Conservation (phyloP, 768 basidiomycete genomes). For the Ramaria rubella region DNA sequence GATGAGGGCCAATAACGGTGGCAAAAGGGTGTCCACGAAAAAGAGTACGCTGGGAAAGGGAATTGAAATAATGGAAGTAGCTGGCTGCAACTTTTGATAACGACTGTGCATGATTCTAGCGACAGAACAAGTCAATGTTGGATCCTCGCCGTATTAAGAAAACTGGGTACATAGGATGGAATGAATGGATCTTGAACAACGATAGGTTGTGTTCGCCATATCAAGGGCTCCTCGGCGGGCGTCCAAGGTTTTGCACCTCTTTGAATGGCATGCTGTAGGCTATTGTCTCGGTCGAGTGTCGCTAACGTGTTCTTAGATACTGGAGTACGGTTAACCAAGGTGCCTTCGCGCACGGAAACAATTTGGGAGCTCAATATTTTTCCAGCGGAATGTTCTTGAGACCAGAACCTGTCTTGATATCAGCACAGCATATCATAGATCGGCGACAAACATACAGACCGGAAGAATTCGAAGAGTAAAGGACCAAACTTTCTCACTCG, state of each 20-base stretch:
- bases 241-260: not conserved
- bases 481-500: not conserved
- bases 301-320: not conserved
- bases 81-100: not conserved
- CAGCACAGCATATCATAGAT: not conserved
- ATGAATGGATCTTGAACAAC: conserved; percentile 23
- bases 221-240: not conserved
- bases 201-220: conserved; percentile 16
- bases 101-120: conserved; percentile 8
- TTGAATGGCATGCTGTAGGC: not conserved
- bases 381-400: not conserved
- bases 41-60: not conserved
- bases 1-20: not conserved
- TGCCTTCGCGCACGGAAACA: conserved; percentile 3
- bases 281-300: not conserved
- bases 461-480: not conserved
- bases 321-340: not conserved
- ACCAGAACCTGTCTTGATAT: conserved; percentile 3
- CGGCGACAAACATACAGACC: not conserved
- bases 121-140: not conserved
- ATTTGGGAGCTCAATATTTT: no score
- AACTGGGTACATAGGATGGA: conserved; percentile 10
- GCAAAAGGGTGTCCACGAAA: not conserved
- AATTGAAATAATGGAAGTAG: conserved; percentile 3
- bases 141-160: not conserved